Conservation (phyloP, 2,329 filamentous ascomycete species). For the Claviceps citrina region DNA sequence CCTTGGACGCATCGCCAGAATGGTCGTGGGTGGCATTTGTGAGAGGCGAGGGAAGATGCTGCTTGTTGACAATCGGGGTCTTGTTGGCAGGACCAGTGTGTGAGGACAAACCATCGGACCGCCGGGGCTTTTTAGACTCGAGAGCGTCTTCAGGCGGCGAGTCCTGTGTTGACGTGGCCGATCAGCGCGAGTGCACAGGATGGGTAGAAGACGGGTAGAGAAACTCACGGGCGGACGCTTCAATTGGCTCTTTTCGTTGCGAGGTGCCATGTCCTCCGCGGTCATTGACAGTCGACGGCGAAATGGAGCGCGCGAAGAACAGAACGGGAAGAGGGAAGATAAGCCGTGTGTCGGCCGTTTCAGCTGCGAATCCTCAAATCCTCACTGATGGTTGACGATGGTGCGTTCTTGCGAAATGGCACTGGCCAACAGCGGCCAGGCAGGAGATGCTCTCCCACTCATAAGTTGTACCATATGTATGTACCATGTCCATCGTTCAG, state of each 20-base stretch:
- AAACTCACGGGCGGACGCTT: constrained; percentile 61
- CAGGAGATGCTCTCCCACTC: too few relatives aligned
- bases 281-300: not conserved
- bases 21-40: constrained; percentile 45
- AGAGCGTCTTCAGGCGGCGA: constrained; percentile 48
- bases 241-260: constrained; percentile 64
- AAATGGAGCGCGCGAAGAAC: too few relatives aligned
- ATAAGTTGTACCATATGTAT: too few relatives aligned
- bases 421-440: too few relatives aligned
- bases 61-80: constrained; percentile 45
- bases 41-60: constrained; percentile 67
- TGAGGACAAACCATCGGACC: constrained; percentile 52
- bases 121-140: constrained; percentile 70
- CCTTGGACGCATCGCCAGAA: constrained; percentile 46
- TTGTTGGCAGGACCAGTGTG: constrained; percentile 27
- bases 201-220: constrained; percentile 4
- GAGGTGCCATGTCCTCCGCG: constrained; percentile 37
- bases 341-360: too few relatives aligned
- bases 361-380: too few relatives aligned
- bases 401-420: too few relatives aligned
- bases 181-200: constrained; percentile 12
- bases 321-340: too few relatives aligned
- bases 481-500: too few relatives aligned
- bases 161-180: constrained; percentile 30
- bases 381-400: too few relatives aligned